Percentiles rank a stretch among this genome's conserved stretches.
Conservation (phyloP, 2,329 filamentous ascomycete species). For the Aspergillus sp. region DNA sequence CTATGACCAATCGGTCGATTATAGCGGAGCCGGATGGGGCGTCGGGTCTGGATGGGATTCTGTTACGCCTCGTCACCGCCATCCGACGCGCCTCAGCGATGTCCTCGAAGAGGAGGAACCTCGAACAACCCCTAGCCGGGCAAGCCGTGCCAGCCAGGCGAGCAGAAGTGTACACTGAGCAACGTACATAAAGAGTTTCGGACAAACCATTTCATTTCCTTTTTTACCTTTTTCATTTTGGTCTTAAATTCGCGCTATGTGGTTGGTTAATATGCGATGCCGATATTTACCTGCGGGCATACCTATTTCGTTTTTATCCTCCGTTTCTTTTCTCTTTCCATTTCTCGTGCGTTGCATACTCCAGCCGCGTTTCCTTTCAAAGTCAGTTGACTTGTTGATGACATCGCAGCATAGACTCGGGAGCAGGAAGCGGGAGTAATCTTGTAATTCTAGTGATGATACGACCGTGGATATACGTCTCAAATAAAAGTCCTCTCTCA, state of each 20-base stretch:
- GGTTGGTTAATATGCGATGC: not conserved
- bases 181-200: not conserved
- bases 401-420: constrained; percentile 7
- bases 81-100: constrained; percentile 84
- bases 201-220: not conserved
- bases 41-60: constrained; percentile 69
- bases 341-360: constrained; percentile 5
- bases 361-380: not conserved
- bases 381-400: constrained; percentile 4
- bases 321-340: constrained; percentile 2
- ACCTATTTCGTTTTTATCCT: not conserved
- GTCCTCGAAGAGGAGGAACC: constrained; percentile 84
- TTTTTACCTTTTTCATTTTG: not conserved
- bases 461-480: constrained; percentile 11
- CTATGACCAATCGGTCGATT: constrained; percentile 54
- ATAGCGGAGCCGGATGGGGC: constrained; percentile 66
- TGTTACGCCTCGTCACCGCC: constrained; percentile 73
- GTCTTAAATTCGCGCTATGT: not conserved
- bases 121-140: constrained; percentile 68
- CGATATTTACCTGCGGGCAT: constrained; percentile 5
- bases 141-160: constrained; percentile 53
- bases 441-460: constrained; percentile 24
- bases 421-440: constrained; percentile 17
- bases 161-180: constrained; percentile 40
- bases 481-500: not conserved